Base-by-base conservation (phyloP, 2,329 filamentous ascomycete species). In the Arachnopeziza araneosa region DNA sequence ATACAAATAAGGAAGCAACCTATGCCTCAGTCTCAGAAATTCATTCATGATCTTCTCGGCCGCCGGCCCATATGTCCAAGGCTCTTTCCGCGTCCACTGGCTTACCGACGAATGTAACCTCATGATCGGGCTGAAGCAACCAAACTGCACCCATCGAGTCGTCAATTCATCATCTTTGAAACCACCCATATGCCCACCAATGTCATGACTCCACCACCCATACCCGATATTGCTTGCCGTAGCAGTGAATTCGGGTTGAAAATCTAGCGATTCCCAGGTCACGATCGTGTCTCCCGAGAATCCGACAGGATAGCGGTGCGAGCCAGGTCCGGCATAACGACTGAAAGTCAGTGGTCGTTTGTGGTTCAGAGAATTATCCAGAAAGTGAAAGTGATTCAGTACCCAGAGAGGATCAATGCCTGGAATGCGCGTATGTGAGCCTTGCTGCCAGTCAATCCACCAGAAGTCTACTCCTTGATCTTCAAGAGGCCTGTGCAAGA, bases 401-500 rank as follows among this genome's bases (percentile, higher is more conserved):
- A 86, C 72, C 84, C 85, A 87, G 0, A 88, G 73, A 0, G 85
- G 85, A 68, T 87, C 85, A 2, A 87, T 74, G 1, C 83, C 83
- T 0, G 78, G 79, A 6, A 86, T 76, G 36, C 77, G 76, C 1
- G 83, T 83, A 59, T 77, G 74, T 1, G 75, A 72, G 1, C 85
- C 85, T 69, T 87, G 85, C 69, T 88, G 85, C 84, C 84, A 88
- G 68, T 88, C 85, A 26, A 87, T 77, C 85, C 85, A 88, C 83
- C 83, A 86, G 59, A 88, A 86, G 66, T 87, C 84, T 23, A 79
- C 76, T 0, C 81, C 84, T 9, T 82, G 74, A 1, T 79, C 74
- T 62, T 87, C 84, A 26, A 86, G 74, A 17, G 76, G 73, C 14
- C 79, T 76, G 60, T 86, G 82, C 23, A 65, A 54, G 14, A 62